phyloP scores from a whole-genome alignment of 1,284 basidiomycete genomes.

The Tylopilus sp. region DNA sequence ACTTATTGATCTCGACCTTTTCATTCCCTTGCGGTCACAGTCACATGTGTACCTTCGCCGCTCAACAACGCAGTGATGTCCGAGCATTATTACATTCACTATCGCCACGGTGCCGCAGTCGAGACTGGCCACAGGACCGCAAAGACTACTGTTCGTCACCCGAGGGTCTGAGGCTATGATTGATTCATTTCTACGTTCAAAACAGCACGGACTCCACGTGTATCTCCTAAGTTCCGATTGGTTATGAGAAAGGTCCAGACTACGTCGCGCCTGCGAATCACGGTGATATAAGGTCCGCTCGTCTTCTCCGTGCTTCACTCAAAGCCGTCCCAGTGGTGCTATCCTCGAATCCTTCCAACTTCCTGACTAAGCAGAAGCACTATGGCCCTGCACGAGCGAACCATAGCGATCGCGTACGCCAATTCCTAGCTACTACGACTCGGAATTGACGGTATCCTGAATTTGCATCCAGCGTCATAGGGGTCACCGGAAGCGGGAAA shows the following conservation, averaged over 20 bases:
- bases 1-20: not conserved
- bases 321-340: not conserved
- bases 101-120: slow-evolving; percentile 4
- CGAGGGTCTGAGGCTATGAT: slow-evolving; percentile 21
- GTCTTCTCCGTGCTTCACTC: not conserved
- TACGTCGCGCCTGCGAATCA: slow-evolving; percentile 5
- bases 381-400: slow-evolving; percentile 15
- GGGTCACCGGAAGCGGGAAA: slow-evolving; percentile 43
- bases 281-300: slow-evolving; percentile 21
- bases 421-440: not conserved
- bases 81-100: not conserved
- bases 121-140: not conserved
- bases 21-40: not conserved
- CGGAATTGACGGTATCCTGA: slow-evolving; percentile 1
- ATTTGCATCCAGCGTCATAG: slow-evolving; percentile 37
- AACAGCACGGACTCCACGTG: slow-evolving; percentile 20
- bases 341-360: not conserved
- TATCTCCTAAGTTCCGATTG: slow-evolving; percentile 12
- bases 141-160: slow-evolving; percentile 1
- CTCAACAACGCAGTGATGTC: not conserved
- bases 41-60: not conserved
- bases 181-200: slow-evolving; percentile 16
- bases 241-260: slow-evolving; percentile 6
- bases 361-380: slow-evolving; percentile 3
- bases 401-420: slow-evolving; percentile 28